phyloP scores from a whole-genome alignment of 768 basidiomycete genomes.

The Tulasnella sp. region DNA sequence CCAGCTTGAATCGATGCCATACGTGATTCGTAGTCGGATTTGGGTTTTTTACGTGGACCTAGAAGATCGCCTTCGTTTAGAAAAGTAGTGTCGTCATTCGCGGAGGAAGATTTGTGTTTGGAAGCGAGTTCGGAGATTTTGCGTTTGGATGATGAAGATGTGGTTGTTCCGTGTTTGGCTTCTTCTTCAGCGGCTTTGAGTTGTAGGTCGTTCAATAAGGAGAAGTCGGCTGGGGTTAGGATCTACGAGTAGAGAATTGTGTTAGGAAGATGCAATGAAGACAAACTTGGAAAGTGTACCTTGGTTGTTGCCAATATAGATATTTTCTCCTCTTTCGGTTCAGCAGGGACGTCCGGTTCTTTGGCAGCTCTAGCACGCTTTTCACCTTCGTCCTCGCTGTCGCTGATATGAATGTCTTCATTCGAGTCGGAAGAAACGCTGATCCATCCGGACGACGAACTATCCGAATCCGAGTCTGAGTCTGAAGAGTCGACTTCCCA shows the following conservation, averaged over 20 bases:
- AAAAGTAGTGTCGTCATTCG: conserved; percentile 31
- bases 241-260: conserved; percentile 42
- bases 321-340: conserved; percentile 27
- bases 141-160: conserved; percentile 68
- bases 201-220: conserved; percentile 75
- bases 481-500: conserved; percentile 85
- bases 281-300: conserved; percentile 28
- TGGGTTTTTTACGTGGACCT: conserved; percentile 85
- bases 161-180: conserved; percentile 55
- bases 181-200: conserved; percentile 62
- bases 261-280: not conserved
- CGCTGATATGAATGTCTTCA: conserved; percentile 60
- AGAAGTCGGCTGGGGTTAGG: conserved; percentile 93
- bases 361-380: conserved; percentile 18
- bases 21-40: conserved; percentile 86
- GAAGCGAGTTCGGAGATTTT: conserved; percentile 76
- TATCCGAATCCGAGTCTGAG: conserved; percentile 42
- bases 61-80: conserved; percentile 86
- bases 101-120: conserved; percentile 38
- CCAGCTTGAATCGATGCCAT: conserved; percentile 86
- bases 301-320: conserved; percentile 73
- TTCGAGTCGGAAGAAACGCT: conserved; percentile 59
- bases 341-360: conserved; percentile 19
- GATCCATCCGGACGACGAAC: too few relatives aligned
- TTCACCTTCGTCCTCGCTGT: conserved; percentile 66